Conservation (phyloP, 2,329 filamentous ascomycete species). For the Calonectria honghensis region DNA sequence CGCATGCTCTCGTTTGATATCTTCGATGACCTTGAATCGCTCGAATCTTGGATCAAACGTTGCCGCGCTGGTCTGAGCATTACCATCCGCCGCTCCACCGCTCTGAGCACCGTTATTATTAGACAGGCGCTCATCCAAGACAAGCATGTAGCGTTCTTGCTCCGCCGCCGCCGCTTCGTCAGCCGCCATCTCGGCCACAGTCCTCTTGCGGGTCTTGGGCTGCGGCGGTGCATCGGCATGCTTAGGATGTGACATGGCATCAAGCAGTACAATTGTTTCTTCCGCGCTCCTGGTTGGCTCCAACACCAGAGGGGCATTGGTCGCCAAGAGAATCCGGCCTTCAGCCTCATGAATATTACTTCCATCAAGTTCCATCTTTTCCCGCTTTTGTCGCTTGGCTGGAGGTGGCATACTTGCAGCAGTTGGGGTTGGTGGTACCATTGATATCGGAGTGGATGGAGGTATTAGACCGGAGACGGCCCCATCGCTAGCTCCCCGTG, state of each 20-base stretch:
- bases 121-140: constrained; percentile 88
- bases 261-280: constrained; percentile 83
- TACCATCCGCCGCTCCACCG: constrained; percentile 78
- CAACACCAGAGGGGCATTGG: constrained; percentile 84
- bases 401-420: constrained; percentile 75
- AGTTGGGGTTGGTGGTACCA: constrained; percentile 77
- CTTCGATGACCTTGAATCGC: constrained; percentile 91
- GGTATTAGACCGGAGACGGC: constrained; percentile 69
- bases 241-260: constrained; percentile 83
- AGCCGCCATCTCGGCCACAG: constrained; percentile 93
- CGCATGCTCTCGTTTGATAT: constrained; percentile 85
- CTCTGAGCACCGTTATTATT: constrained; percentile 74
- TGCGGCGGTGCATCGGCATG: constrained; percentile 85
- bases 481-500: constrained; percentile 67
- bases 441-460: constrained; percentile 79
- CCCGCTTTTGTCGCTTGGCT: constrained; percentile 80
- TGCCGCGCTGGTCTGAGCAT: constrained; percentile 82
- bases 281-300: constrained; percentile 82
- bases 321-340: constrained; percentile 83
- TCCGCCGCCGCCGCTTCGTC: constrained; percentile 94
- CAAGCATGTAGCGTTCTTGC: constrained; percentile 93
- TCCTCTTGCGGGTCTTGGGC: constrained; percentile 93
- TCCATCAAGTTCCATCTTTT: constrained; percentile 85
- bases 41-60: constrained; percentile 91
- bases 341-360: constrained; percentile 85